phyloP scores from a whole-genome alignment of 257 asterid species.

The Ilex asprella region DNA sequence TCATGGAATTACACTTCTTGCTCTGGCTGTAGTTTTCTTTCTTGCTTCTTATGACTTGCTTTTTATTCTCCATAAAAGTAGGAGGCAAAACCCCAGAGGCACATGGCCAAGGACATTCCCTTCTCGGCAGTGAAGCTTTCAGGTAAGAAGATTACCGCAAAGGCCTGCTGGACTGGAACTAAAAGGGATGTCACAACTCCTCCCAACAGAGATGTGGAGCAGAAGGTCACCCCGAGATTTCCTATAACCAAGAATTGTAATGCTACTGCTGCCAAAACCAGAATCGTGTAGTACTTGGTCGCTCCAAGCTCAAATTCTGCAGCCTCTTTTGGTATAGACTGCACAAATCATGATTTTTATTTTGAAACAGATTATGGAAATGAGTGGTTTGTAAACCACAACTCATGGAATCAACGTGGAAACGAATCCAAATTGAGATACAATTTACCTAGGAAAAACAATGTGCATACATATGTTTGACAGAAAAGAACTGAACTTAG shows the following conservation, averaged over 20 bases:
- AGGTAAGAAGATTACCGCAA: conserved; percentile 26
- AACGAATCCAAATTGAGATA: too few species aligned
- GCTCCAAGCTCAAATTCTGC: conserved; percentile 22
- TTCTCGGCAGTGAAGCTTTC: conserved; percentile 26
- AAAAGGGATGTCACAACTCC: conserved; percentile 25
- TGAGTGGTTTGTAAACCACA: too few species aligned
- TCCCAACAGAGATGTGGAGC: conserved; percentile 22
- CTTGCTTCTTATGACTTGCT: not conserved
- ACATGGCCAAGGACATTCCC: conserved; percentile 28
- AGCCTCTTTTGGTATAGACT: conserved; percentile 30
- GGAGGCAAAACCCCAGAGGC: conserved; percentile 34
- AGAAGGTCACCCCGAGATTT: conserved; percentile 19
- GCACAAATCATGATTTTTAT: not conserved
- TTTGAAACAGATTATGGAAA: too few species aligned
- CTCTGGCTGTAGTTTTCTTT: not conserved
- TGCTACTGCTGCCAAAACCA: conserved; percentile 17
- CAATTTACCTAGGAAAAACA: too few species aligned
- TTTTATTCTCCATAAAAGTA: conserved; percentile 33
- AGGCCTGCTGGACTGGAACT: conserved; percentile 26
- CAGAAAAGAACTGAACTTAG: too few species aligned
- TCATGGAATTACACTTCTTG: conserved; percentile 11
- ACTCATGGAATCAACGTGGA: too few species aligned
- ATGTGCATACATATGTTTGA: too few species aligned
- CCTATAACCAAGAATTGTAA: conserved; percentile 22
- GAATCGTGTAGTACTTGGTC: conserved; percentile 20